A percentile compares a stretch with the other conserved stretches of the same genome.
These are phyloP conservation scores for Arachnopeziza araneosa DNA, from an alignment of 2,329 filamentous ascomycete species.

Conservation along the genomic window DNA sequence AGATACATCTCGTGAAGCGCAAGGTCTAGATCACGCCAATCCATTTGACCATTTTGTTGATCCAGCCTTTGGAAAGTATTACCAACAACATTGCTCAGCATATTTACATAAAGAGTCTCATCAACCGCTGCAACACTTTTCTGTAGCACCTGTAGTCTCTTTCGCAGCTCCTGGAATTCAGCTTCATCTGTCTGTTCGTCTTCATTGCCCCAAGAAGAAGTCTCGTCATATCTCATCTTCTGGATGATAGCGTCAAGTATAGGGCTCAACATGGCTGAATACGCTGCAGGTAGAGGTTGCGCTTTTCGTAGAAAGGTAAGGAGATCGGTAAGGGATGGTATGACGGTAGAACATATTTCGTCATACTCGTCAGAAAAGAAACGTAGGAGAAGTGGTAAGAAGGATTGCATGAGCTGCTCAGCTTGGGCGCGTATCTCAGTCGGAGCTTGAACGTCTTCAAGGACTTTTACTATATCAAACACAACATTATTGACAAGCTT, in stretches of 20 bases:
- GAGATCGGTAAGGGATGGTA: constrained; percentile 87
- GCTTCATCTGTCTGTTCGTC: constrained; percentile 95
- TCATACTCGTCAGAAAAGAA: constrained; percentile 99
- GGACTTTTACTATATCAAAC: constrained; percentile 77
- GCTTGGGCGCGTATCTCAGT: constrained; percentile 66
- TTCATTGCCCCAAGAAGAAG: constrained; percentile 85
- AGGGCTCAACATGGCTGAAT: constrained; percentile 76
- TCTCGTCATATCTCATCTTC: constrained; percentile 98
- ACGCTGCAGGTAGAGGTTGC: constrained; percentile 64
- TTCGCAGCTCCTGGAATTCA: constrained; percentile 91
- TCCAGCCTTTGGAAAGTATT: constrained; percentile 79
- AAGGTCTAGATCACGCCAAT: constrained; percentile 93
- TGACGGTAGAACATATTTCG: constrained; percentile 93
- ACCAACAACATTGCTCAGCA: constrained; percentile 80
- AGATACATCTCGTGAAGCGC: constrained; percentile 93
- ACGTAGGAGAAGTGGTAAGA: constrained; percentile 79
- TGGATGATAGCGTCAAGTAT: constrained; percentile 87
- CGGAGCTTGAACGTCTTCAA: constrained; percentile 62
- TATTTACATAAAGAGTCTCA: constrained; percentile 81
- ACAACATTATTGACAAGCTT: constrained; percentile 91
- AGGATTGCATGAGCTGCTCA: constrained; percentile 74
- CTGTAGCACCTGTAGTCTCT: constrained; percentile 82
- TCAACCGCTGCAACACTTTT: constrained; percentile 89
- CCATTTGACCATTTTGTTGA: constrained; percentile 66
- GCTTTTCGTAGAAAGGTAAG: constrained; percentile 85